Evolutionary conservation across 2,329 filamentous ascomycete species (phyloP), one percentile per base, ranked within the genome.

Genomic region (Periconia digitata): DNA sequence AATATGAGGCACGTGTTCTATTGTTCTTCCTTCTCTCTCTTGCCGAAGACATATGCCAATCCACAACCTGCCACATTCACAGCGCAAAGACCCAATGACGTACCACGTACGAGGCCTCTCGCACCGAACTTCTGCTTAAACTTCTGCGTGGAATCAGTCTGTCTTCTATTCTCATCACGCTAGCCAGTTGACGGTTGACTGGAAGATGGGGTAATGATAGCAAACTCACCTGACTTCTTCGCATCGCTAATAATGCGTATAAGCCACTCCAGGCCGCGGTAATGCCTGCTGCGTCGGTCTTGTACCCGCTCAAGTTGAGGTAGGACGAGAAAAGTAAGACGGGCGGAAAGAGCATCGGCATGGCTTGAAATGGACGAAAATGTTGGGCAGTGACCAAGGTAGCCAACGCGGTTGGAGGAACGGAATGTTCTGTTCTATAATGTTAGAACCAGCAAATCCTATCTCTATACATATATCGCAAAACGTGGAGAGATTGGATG

Each of bases 321-420:
- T 87, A 88, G 48, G 81, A 81, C 43, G 80, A 80, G 72, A 87
- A 85, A 49, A 87, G 76, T 3, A 88, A 76, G 47, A 85, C 73
- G 2, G 85, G 84, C 4, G 85, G 80, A 64, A 88, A 87, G 54
- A 85, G 69, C 79, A 88, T 84, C 3, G 85, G 85, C 0, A 88
- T 74, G 6, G 76, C 63, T 64, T 85, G 84, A 68, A 85, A 83
- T 7, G 85, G 85, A n/a, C 83, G 82, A 37, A 80, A 74, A 72
- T 87, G 82, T 59, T 87, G 83, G 10, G 84, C 83, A 35, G 84
- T 80, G 56, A 87, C 80, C 37, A 88, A 74, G 8, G 84, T 85
- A 48, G 85, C 85, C 37, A 86, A 79, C 12, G 85, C 69, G 10
- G 81, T 84, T 20, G 85, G 81, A 2, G 85, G 83, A 24, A 88